Percentiles rank a stretch among this genome's conserved stretches.
phyloP scores from a whole-genome alignment of 208 protist species.

The Leishmania braziliensis region DNA sequence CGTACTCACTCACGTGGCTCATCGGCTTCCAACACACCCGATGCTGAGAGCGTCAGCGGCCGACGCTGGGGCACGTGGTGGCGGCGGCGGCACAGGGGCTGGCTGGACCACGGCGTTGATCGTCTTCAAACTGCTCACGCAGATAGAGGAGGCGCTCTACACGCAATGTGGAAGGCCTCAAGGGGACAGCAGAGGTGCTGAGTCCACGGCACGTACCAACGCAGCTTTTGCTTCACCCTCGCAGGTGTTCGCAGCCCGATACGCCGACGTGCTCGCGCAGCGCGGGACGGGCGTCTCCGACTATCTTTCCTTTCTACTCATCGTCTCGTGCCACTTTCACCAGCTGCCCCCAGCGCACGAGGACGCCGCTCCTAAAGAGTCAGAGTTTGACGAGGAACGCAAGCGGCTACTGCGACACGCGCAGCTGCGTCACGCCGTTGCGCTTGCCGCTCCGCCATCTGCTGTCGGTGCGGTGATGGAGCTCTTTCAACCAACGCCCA shows the following conservation, averaged over 20 bases:
- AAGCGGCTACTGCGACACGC: background rate
- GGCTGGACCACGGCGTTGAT: background rate
- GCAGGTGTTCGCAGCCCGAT: slow-evolving; percentile 7
- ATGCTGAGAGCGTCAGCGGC: background rate
- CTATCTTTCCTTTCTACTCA: slow-evolving; percentile 20
- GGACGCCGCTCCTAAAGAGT: background rate
- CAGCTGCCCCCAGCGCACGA: background rate
- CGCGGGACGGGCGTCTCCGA: background rate
- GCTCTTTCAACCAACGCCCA: slow-evolving; percentile 1
- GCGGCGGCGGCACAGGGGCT: background rate
- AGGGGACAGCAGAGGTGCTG: background rate
- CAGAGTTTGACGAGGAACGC: background rate
- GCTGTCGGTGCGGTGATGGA: slow-evolving; percentile 8
- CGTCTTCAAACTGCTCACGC: background rate
- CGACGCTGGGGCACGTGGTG: background rate
- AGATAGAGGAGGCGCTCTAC: background rate
- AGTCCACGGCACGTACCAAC: too few species aligned
- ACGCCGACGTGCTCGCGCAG: slow-evolving; percentile 9
- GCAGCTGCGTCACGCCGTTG: slow-evolving; percentile 14
- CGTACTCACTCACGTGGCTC: slow-evolving; percentile 2
- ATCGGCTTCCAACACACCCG: slow-evolving; percentile 2
- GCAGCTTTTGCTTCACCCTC: background rate
- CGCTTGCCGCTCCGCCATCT: background rate
- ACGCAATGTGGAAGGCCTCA: background rate
- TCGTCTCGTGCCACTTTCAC: slow-evolving; percentile 10